Evolutionary conservation across 2,329 filamentous ascomycete species (phyloP).

Genomic region (Apiospora pterosperma): DNA sequence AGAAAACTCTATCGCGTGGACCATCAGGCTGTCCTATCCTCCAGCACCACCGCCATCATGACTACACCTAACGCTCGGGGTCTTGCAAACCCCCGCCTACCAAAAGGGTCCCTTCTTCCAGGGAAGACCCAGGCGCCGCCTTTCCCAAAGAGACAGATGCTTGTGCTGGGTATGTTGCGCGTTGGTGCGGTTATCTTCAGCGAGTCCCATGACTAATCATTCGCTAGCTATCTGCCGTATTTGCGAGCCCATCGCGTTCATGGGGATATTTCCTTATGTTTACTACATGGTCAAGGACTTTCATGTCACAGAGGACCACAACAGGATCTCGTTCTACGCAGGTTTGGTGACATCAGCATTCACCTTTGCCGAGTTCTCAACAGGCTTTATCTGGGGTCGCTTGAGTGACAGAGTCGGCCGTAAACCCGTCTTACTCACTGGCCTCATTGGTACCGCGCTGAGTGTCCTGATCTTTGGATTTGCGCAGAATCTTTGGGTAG

Average conservation of each 20-base stretch:
- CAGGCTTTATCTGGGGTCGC: slow-evolving; percentile 88
- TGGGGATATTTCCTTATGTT: slow-evolving; percentile 98
- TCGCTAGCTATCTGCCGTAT: slow-evolving; percentile 80
- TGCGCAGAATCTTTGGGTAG: slow-evolving; percentile 74
- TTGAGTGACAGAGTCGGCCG: slow-evolving; percentile 89
- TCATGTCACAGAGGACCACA: slow-evolving; percentile 73
- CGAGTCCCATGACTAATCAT: background rate
- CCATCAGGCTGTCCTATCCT: background rate
- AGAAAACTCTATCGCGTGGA: background rate
- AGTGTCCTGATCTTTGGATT: slow-evolving; percentile 95
- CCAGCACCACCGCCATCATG: background rate
- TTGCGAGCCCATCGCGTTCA: slow-evolving; percentile 98
- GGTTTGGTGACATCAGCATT: slow-evolving; percentile 97
- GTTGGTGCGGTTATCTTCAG: background rate
- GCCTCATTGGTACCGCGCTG: slow-evolving; percentile 84
- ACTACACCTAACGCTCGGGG: background rate
- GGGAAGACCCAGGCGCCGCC: slow-evolving; percentile 16
- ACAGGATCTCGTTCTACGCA: slow-evolving; percentile 84
- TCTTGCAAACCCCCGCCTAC: background rate
- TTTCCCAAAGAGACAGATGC: slow-evolving; percentile 34
- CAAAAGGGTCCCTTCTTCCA: background rate
- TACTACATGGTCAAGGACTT: slow-evolving; percentile 98
- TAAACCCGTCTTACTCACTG: slow-evolving; percentile 86
- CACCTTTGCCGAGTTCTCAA: slow-evolving; percentile 91
- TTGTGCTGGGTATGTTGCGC: slow-evolving; percentile 30